phyloP scores from a whole-genome alignment of 1,284 basidiomycete species.

The Cutaneotrichosporon sp. region DNA sequence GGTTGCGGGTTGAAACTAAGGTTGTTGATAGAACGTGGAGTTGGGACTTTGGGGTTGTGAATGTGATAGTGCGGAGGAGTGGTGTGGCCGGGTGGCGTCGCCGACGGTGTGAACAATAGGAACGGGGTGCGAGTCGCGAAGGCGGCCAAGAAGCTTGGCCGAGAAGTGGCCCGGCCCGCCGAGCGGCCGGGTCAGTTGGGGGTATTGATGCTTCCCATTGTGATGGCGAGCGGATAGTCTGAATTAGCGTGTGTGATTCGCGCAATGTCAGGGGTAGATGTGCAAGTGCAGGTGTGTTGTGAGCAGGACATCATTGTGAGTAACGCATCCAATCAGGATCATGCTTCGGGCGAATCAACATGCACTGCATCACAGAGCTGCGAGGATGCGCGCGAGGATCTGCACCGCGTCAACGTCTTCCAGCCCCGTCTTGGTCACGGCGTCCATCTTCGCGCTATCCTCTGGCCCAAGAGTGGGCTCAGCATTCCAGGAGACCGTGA shows the following conservation, averaged over 20 bases:
- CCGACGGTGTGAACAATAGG: neutral
- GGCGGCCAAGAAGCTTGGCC: neutral
- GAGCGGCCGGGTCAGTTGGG: neutral
- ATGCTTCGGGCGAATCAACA: neutral
- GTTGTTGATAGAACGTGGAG: neutral
- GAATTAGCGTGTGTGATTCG: neutral
- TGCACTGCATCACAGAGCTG: neutral
- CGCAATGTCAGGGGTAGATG: too few species aligned
- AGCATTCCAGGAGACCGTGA: conserved; percentile 12
- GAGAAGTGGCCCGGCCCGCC: neutral
- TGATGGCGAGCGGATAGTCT: neutral
- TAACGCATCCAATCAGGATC: too few species aligned
- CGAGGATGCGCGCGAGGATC: conserved; percentile 4
- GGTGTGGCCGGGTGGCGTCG: neutral
- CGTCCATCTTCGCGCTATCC: neutral
- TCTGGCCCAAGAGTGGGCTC: conserved; percentile 4
- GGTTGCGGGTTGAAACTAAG: neutral
- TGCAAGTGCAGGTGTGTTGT: too few species aligned
- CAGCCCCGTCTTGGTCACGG: neutral
- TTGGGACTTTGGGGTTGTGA: neutral
- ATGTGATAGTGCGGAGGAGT: neutral
- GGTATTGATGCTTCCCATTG: neutral
- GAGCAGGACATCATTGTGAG: too few species aligned
- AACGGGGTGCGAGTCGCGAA: neutral
- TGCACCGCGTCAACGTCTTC: neutral